These are phyloP conservation scores for Xylaria sp. DNA, from an alignment of 2,329 filamentous ascomycete genomes.

Conservation along the genomic window DNA sequence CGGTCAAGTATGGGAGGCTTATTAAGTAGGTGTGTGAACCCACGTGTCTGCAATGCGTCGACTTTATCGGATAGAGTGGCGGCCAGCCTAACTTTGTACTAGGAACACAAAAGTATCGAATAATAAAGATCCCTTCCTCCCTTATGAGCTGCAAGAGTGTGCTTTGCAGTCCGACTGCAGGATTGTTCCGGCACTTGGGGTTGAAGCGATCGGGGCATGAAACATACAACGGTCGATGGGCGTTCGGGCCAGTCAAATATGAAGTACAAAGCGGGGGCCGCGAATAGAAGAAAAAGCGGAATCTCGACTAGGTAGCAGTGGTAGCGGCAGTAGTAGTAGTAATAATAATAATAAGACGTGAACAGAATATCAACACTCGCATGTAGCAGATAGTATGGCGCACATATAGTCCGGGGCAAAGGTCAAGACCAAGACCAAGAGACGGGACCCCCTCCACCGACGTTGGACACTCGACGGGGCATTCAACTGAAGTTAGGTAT, in stretches of 20 bases:
- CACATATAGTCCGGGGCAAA: constrained; percentile 31
- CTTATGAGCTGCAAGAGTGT: constrained; percentile 23
- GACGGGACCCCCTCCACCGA: constrained; percentile 28
- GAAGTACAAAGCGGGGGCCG: constrained; percentile 37
- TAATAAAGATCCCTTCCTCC: not conserved
- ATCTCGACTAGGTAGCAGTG: constrained; percentile 6
- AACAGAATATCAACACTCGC: constrained; percentile 27
- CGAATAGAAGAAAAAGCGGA: constrained; percentile 29
- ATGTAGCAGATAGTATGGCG: constrained; percentile 27
- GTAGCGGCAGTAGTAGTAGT: not conserved
- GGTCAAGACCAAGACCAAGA: constrained; percentile 23
- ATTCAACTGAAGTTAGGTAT: constrained; percentile 18
- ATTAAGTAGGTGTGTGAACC: constrained; percentile 16
- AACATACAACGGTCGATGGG: constrained; percentile 35
- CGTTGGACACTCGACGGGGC: constrained; percentile 15
- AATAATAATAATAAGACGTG: constrained; percentile 30
- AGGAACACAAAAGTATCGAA: constrained; percentile 4
- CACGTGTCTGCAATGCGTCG: not conserved
- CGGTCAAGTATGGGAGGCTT: constrained; percentile 1
- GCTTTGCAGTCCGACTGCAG: constrained; percentile 29
- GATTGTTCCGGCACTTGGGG: constrained; percentile 34
- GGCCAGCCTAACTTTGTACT: constrained; percentile 2
- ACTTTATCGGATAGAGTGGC: constrained; percentile 1
- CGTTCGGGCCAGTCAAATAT: constrained; percentile 39
- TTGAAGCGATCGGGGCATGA: constrained; percentile 29